Base-by-base conservation (phyloP, 768 basidiomycete species). In the Calocybe cyanea region DNA sequence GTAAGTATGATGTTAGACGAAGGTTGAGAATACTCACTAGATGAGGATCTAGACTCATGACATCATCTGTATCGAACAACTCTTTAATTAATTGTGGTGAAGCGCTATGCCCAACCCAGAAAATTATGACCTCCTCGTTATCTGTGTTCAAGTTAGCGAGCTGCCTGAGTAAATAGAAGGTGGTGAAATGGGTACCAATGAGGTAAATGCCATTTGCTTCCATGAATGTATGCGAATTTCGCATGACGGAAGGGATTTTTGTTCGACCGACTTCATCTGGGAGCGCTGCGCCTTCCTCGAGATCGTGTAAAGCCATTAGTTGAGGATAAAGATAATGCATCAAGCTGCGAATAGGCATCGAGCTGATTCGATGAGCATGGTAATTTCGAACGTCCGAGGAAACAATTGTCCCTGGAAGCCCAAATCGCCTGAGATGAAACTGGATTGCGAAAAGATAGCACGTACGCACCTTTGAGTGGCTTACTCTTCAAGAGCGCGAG, bases 331-430 rank as follows among this genome's bases (percentile, higher is more conserved):
- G 76, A 52, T 88, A 73, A 47, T 82, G 81, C 61, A 95, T 79
- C 8, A 85, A 75, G 30, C 70, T 69, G 14, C 86, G 80, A 8
- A 87, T 80, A 42, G 80, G 71, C 71, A 85, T 79, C 0, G 81
- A 78, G 50, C 81, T 75, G 38, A 96, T 72, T 53, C 80, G 77
- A 52, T 93, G 87, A 40, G 84, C 82, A 57, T 86, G 78, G 58
- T 85, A 87, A 54, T 92, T 91, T 41, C 96, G 85, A 9, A 94
- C 92, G 57, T 98, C 96, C n/a, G 92, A 85, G 5, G 87, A 84
- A 39, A 99, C 93, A 55, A 80, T 83, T 13, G 88, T 82, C 37
- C 83, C 92, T 94, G 57, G 18, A 43, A 28, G 19, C 25, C 25
- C 25, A 28, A 28, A 28, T 5, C 25, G 25, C 25, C 25, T 28